Conservation (phyloP, 2,329 filamentous ascomycete genomes). For the Rosellinia necatrix region DNA sequence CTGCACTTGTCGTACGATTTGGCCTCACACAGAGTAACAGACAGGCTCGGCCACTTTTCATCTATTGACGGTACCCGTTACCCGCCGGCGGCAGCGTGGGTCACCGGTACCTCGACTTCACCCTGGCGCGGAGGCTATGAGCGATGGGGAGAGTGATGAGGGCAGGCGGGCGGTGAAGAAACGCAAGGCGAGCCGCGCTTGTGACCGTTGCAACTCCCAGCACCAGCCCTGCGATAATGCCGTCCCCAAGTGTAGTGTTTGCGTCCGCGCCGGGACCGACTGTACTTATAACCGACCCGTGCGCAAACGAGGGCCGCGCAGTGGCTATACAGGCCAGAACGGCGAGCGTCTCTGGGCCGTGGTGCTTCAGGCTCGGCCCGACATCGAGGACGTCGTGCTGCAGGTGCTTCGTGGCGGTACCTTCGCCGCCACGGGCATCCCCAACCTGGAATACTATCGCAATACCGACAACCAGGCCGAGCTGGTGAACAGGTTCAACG, state of each 20-base stretch:
- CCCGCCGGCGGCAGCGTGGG: slow-evolving; percentile 25
- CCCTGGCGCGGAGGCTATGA: slow-evolving; percentile 40
- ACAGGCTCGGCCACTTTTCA: not conserved
- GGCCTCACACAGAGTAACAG: not conserved
- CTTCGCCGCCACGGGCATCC: slow-evolving; percentile 37
- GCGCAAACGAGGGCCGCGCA: slow-evolving; percentile 42
- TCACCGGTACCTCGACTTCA: slow-evolving; percentile 22
- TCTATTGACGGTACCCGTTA: slow-evolving; percentile 3
- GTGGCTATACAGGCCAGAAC: slow-evolving; percentile 43
- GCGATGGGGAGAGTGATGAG: slow-evolving; percentile 43
- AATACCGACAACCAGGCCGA: slow-evolving; percentile 43
- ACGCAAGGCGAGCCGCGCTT: slow-evolving; percentile 44
- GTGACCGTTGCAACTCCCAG: slow-evolving; percentile 53
- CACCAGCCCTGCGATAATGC: slow-evolving; percentile 55
- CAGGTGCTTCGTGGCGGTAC: slow-evolving; percentile 39
- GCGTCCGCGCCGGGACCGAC: slow-evolving; percentile 44
- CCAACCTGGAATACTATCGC: slow-evolving; percentile 41
- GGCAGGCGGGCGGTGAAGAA: slow-evolving; percentile 43
- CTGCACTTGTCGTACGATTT: not conserved
- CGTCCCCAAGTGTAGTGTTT: slow-evolving; percentile 51
- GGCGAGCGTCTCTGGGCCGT: slow-evolving; percentile 42
- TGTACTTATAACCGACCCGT: slow-evolving; percentile 44
- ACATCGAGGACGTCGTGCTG: slow-evolving; percentile 41
- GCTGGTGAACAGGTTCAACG: slow-evolving; percentile 40
- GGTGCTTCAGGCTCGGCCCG: slow-evolving; percentile 40